phyloP scores from a whole-genome alignment of 1,284 basidiomycete species.

The Paramarasmius palmivorus region DNA sequence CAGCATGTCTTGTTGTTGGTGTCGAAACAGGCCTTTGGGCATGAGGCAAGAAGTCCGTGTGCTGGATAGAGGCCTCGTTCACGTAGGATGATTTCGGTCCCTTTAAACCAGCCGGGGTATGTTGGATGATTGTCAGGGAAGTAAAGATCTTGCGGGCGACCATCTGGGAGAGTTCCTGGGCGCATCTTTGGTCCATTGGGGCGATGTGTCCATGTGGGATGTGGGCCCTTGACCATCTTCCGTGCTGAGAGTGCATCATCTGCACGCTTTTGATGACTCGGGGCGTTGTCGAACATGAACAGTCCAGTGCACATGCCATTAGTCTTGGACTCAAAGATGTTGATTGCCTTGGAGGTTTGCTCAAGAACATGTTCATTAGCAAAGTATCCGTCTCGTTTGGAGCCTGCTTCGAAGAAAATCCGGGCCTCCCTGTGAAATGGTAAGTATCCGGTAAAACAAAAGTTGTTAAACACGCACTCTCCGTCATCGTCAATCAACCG shows the following conservation, averaged over 20 bases:
- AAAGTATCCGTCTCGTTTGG: slow-evolving; percentile 35
- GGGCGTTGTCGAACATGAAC: slow-evolving; percentile 39
- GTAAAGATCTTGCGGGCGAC: slow-evolving; percentile 28
- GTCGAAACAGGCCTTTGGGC: slow-evolving; percentile 15
- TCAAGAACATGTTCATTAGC: slow-evolving; percentile 25
- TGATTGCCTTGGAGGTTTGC: slow-evolving; percentile 30
- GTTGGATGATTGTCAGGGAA: slow-evolving; percentile 28
- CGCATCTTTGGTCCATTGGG: slow-evolving; percentile 28
- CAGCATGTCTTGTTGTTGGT: slow-evolving; percentile 18
- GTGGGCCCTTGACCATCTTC: slow-evolving; percentile 31
- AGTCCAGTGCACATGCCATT: slow-evolving; percentile 26
- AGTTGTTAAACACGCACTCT: slow-evolving; percentile 21
- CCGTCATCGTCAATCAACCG: slow-evolving; percentile 21
- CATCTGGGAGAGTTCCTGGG: slow-evolving; percentile 19
- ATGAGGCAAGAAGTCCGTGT: slow-evolving; percentile 14
- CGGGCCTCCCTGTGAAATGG: slow-evolving; percentile 21
- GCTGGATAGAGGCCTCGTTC: slow-evolving; percentile 36
- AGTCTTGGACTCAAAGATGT: slow-evolving; percentile 32
- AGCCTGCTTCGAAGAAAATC: slow-evolving; percentile 32
- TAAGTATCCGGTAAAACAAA: neutral
- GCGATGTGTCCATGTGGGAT: slow-evolving; percentile 21
- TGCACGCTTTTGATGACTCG: slow-evolving; percentile 33
- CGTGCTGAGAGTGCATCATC: slow-evolving; percentile 31
- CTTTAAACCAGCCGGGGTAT: slow-evolving; percentile 33
- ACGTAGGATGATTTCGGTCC: slow-evolving; percentile 30